Conservation (phyloP, 1,284 basidiomycete genomes). For the Malassezia brasiliensis region DNA sequence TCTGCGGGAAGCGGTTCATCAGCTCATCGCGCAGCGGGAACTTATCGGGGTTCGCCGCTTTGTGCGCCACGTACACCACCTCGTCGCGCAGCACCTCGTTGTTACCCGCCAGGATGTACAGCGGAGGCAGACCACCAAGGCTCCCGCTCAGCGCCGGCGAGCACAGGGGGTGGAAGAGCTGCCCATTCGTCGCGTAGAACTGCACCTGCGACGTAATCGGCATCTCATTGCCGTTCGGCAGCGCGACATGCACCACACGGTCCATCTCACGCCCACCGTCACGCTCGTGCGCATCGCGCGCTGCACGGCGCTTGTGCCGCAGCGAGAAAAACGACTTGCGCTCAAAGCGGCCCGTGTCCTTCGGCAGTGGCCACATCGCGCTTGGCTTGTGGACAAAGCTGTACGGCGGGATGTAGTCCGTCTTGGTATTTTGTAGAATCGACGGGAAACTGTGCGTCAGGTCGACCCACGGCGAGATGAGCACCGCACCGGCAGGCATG, state of each 20-base stretch:
- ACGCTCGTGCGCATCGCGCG: not conserved
- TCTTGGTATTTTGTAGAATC: slow-evolving; percentile 71
- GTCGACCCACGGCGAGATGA: slow-evolving; percentile 63
- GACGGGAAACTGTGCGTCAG: slow-evolving; percentile 89
- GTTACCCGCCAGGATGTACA: slow-evolving; percentile 72
- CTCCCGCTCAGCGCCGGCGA: slow-evolving; percentile 66
- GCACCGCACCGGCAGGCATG: slow-evolving; percentile 57
- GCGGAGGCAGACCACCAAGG: slow-evolving; percentile 78
- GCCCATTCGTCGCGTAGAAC: slow-evolving; percentile 74
- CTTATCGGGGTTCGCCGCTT: slow-evolving; percentile 70
- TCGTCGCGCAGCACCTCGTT: slow-evolving; percentile 83
- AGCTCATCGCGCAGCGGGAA: slow-evolving; percentile 62
- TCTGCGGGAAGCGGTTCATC: slow-evolving; percentile 50
- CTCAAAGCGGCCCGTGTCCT: slow-evolving; percentile 7
- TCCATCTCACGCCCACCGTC: not conserved
- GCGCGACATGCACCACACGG: not conserved
- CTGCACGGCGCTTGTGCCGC: not conserved
- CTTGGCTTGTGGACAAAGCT: slow-evolving; percentile 46
- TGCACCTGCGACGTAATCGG: slow-evolving; percentile 60
- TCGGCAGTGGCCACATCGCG: slow-evolving; percentile 38
- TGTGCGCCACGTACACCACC: slow-evolving; percentile 74
- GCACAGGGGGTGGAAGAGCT: slow-evolving; percentile 73
- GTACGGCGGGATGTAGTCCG: slow-evolving; percentile 56
- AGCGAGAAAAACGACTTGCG: not conserved
- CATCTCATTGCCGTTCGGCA: not conserved